Base-by-base conservation (phyloP, 1,139 yeast genomes). In the Hyphopichia wangnamkhiaoensis region DNA sequence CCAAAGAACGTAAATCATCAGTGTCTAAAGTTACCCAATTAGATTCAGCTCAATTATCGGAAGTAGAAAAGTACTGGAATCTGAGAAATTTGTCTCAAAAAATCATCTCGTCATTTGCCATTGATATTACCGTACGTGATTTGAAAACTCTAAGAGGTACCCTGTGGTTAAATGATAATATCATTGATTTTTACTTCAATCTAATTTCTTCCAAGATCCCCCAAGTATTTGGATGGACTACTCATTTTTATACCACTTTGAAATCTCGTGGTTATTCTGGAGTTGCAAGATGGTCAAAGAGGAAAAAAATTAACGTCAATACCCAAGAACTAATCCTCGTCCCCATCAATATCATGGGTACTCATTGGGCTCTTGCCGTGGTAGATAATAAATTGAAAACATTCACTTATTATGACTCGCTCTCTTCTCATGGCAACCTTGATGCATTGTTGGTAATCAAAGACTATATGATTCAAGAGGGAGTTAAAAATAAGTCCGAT, bases 361-460 rank as follows among this genome's bases (percentile, higher is more conserved):
- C 93, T 1, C 99, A 93, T 60, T 93, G 99, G 99, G 94, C 96
- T 4, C 65, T 91, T 33, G 91, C 95, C 0, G 84, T 84, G 20
- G 74, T 93, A 26, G 84, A 93, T 59, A 79, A 89, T 47, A 59
- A 59, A 25, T 64, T 69, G 10, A 73, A 74, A 48, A 69, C 78
- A 25, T 80, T 93, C 38, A 70, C 76, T 26, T 93, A 86, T 54
- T 80, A 79, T 50, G 98, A 93, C 60, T 91, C 98, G 0, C 65
- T 93, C 47, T 54, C 66, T 5, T 71, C 74, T 20, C 77, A 81
- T 8, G 79, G 81, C 25, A 81, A 86, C 37, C 71, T 74, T 14
- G 65, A 68, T 12, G 83, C 87, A 0, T 63, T 90, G 38, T 58
- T 65, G 23, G 56, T 74, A 18, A 60, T 93, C 35, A 67, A 76